Evolutionary conservation across 768 basidiomycete genomes (phyloP).

Genomic region (Mycena albidolilacea): DNA sequence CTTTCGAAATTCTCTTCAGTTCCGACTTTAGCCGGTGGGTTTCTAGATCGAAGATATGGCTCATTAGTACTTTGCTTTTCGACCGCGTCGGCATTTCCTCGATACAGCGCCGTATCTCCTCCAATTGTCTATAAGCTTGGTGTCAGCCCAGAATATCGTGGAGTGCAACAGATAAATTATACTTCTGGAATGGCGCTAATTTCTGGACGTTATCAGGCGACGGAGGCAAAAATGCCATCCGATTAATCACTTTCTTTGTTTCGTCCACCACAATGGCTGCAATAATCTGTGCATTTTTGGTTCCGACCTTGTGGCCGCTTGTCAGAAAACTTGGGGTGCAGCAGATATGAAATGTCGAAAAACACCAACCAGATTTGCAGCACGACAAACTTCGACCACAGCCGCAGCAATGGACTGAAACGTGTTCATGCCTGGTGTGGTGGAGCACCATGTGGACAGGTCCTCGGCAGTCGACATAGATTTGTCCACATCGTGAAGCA

Average conservation of each 20-base stretch:
- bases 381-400: background rate
- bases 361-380: background rate
- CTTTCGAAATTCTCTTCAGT: too few relatives aligned
- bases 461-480: background rate
- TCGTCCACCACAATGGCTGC: background rate
- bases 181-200: background rate
- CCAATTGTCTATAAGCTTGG: too few relatives aligned
- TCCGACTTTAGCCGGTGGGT: too few relatives aligned
- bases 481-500: background rate
- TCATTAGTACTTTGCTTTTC: too few relatives aligned
- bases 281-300: background rate
- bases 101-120: too few relatives aligned
- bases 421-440: background rate
- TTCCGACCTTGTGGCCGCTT: background rate
- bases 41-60: too few relatives aligned
- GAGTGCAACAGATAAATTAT: background rate
- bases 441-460: background rate
- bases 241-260: background rate
- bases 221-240: background rate
- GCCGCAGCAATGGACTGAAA: conserved; percentile 2
- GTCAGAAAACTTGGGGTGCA: background rate
- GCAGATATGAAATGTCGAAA: too few relatives aligned
- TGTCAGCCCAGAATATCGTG: too few relatives aligned
- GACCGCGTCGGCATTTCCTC: too few relatives aligned
- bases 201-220: background rate